Evolutionary conservation across 2,329 filamentous ascomycete species (phyloP).

Genomic region (Colletotrichum sp.): DNA sequence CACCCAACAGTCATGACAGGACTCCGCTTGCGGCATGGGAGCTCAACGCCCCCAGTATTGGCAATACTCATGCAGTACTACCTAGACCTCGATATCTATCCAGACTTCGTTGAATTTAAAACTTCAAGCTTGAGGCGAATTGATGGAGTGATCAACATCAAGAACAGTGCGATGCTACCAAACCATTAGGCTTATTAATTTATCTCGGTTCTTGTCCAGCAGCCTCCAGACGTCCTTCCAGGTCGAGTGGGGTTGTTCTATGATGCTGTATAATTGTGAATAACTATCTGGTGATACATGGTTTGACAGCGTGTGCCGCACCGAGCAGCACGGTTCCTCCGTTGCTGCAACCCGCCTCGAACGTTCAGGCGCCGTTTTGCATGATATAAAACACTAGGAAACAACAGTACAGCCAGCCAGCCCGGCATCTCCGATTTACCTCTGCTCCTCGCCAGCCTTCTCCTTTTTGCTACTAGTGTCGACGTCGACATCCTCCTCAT

Average conservation of each 20-base stretch:
- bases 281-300: not conserved
- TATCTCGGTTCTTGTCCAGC: not conserved
- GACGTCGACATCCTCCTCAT: conserved; percentile 26
- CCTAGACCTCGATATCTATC: not conserved
- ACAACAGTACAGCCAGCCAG: not conserved
- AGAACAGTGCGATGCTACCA: not conserved
- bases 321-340: not conserved
- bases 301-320: not conserved
- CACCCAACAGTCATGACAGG: not conserved
- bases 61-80: not conserved
- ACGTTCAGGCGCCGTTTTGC: not conserved
- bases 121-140: not conserved
- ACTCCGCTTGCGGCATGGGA: not conserved
- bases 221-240: not conserved
- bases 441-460: conserved; percentile 8
- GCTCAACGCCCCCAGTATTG: not conserved
- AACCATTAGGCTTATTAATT: not conserved
- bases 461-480: conserved; percentile 12
- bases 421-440: not conserved
- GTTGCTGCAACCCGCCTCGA: not conserved
- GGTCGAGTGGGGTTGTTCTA: conserved; percentile 15
- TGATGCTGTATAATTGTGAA: not conserved
- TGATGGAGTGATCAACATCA: not conserved
- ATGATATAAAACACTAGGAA: conserved; percentile 2
- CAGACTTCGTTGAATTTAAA: not conserved